Conservation (phyloP, 495 filamentous ascomycete species). For the Tuber umbilicatum region DNA sequence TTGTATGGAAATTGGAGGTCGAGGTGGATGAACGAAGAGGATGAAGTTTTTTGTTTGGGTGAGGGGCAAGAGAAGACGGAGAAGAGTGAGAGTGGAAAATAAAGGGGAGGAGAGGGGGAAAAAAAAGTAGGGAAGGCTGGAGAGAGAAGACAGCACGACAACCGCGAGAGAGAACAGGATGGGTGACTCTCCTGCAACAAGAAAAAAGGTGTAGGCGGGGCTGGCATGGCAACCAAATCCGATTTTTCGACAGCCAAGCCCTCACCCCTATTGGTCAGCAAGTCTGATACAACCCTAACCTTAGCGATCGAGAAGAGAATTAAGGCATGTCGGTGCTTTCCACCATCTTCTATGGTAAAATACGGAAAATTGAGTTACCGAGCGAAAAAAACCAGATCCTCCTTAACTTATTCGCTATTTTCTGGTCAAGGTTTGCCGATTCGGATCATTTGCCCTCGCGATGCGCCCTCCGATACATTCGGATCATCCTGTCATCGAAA, state of each 20-base stretch:
- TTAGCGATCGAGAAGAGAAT: conserved; percentile 19
- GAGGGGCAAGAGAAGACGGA: conserved; percentile 23
- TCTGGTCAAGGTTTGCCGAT: neutral
- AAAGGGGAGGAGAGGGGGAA: conserved; percentile 30
- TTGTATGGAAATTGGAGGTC: conserved; percentile 17
- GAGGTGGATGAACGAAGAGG: conserved; percentile 21
- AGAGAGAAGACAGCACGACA: conserved; percentile 1
- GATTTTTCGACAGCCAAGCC: conserved; percentile 30
- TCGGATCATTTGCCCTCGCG: neutral
- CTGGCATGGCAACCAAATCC: conserved; percentile 32
- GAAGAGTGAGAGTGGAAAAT: conserved; percentile 4
- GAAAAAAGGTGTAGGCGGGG: conserved; percentile 34
- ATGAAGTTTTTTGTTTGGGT: conserved; percentile 37
- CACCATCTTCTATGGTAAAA: conserved; percentile 26
- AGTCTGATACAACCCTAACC: conserved; percentile 7
- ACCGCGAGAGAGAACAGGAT: conserved; percentile 2
- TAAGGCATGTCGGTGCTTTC: conserved; percentile 22
- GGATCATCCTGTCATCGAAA: neutral
- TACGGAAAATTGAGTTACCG: conserved; percentile 25
- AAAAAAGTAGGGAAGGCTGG: conserved; percentile 28
- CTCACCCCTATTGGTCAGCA: conserved; percentile 21
- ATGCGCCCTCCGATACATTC: neutral
- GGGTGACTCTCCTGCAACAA: conserved; percentile 14
- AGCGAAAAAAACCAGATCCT: neutral
- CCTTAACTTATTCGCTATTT: neutral